These are phyloP conservation scores for Cercospora sojina DNA, from an alignment of 2,329 filamentous ascomycete species.

Conservation along the genomic window DNA sequence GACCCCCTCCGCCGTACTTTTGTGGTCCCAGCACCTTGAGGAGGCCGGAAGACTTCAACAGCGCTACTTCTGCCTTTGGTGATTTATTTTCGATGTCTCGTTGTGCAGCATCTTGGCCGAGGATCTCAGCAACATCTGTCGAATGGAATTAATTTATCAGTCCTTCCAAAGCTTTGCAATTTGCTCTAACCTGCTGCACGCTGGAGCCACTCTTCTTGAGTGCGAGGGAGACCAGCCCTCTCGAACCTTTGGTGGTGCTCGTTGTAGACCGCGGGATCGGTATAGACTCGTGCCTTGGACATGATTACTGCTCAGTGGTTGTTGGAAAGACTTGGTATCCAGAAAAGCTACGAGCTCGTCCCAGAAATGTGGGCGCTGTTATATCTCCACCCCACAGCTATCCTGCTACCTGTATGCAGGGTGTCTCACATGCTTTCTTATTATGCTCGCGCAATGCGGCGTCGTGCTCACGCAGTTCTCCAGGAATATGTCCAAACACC, in stretches of 20 bases:
- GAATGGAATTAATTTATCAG: neutral
- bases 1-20: constrained; percentile 50
- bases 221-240: constrained; percentile 39
- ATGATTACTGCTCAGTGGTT: neutral
- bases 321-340: neutral
- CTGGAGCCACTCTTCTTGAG: constrained; percentile 47
- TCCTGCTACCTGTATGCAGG: neutral
- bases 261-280: constrained; percentile 32
- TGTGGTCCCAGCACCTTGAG: constrained; percentile 52
- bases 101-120: constrained; percentile 49
- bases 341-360: neutral
- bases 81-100: constrained; percentile 55
- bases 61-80: constrained; percentile 51
- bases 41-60: constrained; percentile 54
- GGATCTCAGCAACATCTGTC: constrained; percentile 50
- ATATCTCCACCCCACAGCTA: neutral
- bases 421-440: constrained; percentile 2
- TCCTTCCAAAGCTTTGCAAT: neutral
- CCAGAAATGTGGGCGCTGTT: neutral
- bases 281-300: constrained; percentile 25
- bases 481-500: neutral
- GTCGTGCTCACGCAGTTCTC: neutral
- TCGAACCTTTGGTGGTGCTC: constrained; percentile 29
- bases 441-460: neutral
- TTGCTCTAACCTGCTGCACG: constrained; percentile 39